Evolutionary conservation across 805 yeast species (phyloP), one percentile per base, ranked within the genome.

Genomic region (Priceomyces medius): DNA sequence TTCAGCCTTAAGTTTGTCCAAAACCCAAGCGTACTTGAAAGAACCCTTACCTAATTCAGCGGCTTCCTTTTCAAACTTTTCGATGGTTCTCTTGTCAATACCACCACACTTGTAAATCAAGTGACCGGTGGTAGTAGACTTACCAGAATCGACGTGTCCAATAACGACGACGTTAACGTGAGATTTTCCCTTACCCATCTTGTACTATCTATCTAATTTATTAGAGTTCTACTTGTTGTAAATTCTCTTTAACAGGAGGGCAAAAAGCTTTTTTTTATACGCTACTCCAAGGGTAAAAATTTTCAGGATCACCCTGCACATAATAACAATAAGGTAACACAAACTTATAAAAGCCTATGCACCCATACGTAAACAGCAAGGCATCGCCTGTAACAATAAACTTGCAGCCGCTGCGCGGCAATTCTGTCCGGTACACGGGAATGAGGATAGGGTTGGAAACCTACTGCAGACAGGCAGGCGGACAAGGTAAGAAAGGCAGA

Each of bases 101-200:
- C 95, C 97, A 86, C 97, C 97, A 81, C 97, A 90, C 91, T 89
- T 89, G 95, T 73, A 90, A 72, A 90, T 89, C 79, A 90, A 86
- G 85, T 90, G 97, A 78, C 97, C 97, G 74, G 98, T 90, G 77
- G 97, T 91, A 71, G 98, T 90, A 56, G 97, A 91, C 44, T 58
- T 61, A 64, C 72, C 72, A 66, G 97, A 90, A 80, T 91, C 98
- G 97, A 93, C 98, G 96, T 91, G 98, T 79, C 98, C 99, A 77
- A 91, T 91, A 73, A 93, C 98, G 77, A 93, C 99, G 80, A 91
- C 95, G 96, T 91, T 91, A 81, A 91, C 87, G 87, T 91, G 98
- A 77, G 80, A 68, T 85, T 91, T 90, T 69, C 83, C 96, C 78
- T 88, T 88, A 83, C 96, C 96, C 95, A 68, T 69, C 35, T 43